Evolutionary conservation across 768 basidiomycete genomes (phyloP).

Genomic region (Gelatoporia subvermispora): DNA sequence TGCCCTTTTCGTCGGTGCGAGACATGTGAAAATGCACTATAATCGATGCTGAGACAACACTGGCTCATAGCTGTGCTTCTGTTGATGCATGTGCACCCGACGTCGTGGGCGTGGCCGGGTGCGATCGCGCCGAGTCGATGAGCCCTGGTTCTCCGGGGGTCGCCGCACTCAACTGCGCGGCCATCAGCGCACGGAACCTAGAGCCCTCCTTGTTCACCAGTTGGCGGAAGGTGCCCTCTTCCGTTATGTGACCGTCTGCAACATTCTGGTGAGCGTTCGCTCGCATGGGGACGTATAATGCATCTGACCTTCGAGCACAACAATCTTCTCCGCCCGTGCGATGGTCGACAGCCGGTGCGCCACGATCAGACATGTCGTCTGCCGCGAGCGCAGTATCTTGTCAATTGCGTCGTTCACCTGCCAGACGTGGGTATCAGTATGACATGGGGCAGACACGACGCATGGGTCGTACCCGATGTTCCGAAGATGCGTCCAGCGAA

Average conservation of each 20-base stretch:
- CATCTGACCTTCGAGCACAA: slow-evolving; percentile 76
- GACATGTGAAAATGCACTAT: too few relatives aligned
- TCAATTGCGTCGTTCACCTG: slow-evolving; percentile 90
- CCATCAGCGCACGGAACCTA: slow-evolving; percentile 84
- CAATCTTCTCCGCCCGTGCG: slow-evolving; percentile 83
- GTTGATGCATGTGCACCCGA: too few relatives aligned
- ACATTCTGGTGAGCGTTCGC: not conserved
- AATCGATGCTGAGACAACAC: too few relatives aligned
- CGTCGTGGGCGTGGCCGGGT: not conserved
- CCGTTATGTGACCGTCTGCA: slow-evolving; percentile 70
- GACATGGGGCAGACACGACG: not conserved
- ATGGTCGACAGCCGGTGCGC: slow-evolving; percentile 90
- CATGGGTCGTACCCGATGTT: slow-evolving; percentile 55
- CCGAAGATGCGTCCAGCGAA: slow-evolving; percentile 84
- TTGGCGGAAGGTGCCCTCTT: slow-evolving; percentile 77
- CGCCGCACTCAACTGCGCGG: slow-evolving; percentile 71
- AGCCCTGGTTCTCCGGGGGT: slow-evolving; percentile 9
- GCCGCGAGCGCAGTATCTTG: slow-evolving; percentile 70
- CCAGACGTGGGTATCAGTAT: not conserved
- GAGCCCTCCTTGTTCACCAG: slow-evolving; percentile 68
- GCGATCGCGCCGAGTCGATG: not conserved
- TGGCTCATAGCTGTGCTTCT: too few relatives aligned
- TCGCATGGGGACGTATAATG: not conserved
- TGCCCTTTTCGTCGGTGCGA: too few relatives aligned
- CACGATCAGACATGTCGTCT: slow-evolving; percentile 86